These are phyloP conservation scores for Xylariaceae sp. DNA, from an alignment of 2,329 filamentous ascomycete genomes.

Conservation along the genomic window DNA sequence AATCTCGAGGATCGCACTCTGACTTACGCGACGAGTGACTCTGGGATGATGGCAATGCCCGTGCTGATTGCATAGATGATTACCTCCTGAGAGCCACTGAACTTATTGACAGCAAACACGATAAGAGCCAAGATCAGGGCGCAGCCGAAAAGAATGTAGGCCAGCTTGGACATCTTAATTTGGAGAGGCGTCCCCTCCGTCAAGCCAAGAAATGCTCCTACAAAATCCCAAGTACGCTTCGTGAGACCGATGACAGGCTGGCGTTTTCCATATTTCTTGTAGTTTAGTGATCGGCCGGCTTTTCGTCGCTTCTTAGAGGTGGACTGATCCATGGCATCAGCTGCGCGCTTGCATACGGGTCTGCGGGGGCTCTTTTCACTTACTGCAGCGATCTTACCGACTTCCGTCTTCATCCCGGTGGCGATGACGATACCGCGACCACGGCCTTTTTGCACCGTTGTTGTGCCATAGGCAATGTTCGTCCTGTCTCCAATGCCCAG, in stretches of 20 bases:
- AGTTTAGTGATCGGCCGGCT: conserved; percentile 49
- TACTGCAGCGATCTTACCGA: conserved; percentile 59
- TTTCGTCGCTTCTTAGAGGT: conserved; percentile 49
- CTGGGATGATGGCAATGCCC: conserved; percentile 58
- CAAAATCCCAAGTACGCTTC: conserved; percentile 43
- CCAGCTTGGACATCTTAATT: conserved; percentile 70
- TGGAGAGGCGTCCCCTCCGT: conserved; percentile 71
- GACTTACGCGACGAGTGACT: conserved; percentile 57
- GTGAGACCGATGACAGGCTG: conserved; percentile 43
- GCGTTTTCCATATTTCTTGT: conserved; percentile 47
- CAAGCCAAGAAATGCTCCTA: conserved; percentile 55
- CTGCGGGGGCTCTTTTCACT: conserved; percentile 3
- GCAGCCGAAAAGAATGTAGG: conserved; percentile 69
- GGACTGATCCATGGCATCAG: conserved; percentile 28
- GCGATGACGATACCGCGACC: conserved; percentile 67
- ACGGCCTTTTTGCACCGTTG: conserved; percentile 66
- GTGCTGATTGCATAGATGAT: conserved; percentile 54
- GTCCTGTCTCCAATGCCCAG: conserved; percentile 65
- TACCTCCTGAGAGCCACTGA: conserved; percentile 45
- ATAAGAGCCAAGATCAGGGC: conserved; percentile 54
- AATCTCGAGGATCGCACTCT: conserved; percentile 1
- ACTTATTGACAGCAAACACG: conserved; percentile 53
- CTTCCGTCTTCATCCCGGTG: conserved; percentile 67
- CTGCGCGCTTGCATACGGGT: neutral
- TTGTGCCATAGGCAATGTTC: conserved; percentile 72